A percentile compares a stretch with the other conserved stretches of the same genome.
phyloP scores from a whole-genome alignment of 148 eudicot genomes.

The Fagopyrum esculentum region DNA sequence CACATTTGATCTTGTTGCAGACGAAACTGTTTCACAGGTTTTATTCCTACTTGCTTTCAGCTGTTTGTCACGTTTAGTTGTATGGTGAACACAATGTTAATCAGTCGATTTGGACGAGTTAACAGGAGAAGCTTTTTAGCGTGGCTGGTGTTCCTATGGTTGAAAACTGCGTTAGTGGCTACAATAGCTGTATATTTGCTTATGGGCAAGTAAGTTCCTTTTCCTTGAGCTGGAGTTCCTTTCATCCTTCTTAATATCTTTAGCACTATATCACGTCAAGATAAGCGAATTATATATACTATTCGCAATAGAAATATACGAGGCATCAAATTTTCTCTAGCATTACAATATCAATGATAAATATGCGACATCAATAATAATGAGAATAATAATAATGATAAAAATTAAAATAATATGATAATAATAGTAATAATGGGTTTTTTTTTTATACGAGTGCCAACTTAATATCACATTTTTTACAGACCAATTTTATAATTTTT shows the following conservation, averaged over 20 bases:
- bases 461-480: too few species aligned
- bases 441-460: too few species aligned
- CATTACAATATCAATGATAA: neutral
- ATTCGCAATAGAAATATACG: neutral
- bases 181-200: slow-evolving; percentile 99
- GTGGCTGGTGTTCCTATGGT: slow-evolving; percentile 99
- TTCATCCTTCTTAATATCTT: neutral
- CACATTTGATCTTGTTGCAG: slow-evolving; percentile 91
- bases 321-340: neutral
- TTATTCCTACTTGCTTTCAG: neutral
- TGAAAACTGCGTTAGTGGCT: slow-evolving; percentile 88
- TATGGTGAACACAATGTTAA: neutral
- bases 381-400: neutral
- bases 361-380: neutral
- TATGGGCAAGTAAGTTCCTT: slow-evolving; percentile 79
- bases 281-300: neutral
- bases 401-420: too few species aligned
- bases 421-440: too few species aligned
- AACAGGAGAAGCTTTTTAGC: slow-evolving; percentile 83
- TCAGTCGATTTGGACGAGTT: neutral
- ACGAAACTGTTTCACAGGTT: slow-evolving; percentile 93
- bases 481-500: too few species aligned
- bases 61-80: neutral
- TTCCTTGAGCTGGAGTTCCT: neutral
- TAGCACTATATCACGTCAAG: neutral